Evolutionary conservation across 2,329 filamentous ascomycete genomes (phyloP), one percentile per base, ranked within the genome.

Genomic region (Trichoderma guizhouense): DNA sequence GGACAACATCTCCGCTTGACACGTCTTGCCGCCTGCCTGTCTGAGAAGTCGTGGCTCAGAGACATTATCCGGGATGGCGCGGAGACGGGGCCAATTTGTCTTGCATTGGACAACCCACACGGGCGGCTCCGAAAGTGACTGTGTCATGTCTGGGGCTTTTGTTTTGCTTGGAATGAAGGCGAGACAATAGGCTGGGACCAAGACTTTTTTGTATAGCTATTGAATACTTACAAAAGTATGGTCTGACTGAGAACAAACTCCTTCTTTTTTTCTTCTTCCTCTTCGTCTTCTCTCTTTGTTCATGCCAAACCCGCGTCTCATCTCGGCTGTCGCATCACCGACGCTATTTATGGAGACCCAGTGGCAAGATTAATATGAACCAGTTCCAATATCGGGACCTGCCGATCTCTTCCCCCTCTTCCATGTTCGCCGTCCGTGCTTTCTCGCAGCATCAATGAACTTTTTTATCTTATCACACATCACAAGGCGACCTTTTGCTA

Each of bases 341-440:
- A 15, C 55, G 55, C 65, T 32, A 47, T 34, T 47, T 51, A 32
- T 18, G 36, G n/a, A 26, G 34, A n/a, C 18, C 55, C 65, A 69
- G 7, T 12, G 36, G 55, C 32, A 47, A 43, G 55, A 58, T 61
- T 39, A 21, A 51, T n/a, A 28, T 28, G 28, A 24, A 24, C 18
- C 47, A 53, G 21, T 26, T 61, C 15, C 39, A 47, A 24, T 47
- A 26, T 68, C 65, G 65, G 65, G 65, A 58, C 65, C 65, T 69
- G 65, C 65, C 65, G 65, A 69, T 69, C 65, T 51, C 24, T 30
- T 53, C 12, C 24, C 64, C 9, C 24, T 34, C 14, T 18, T 43
- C 39, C 14, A 36, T 36, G 34, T 36, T 24, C 21, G 39, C 21
- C 7, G 26, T 67, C 51, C 24, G 32, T 39, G 51, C 51, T 43